These are phyloP conservation scores for Helminthosporium solani DNA, from an alignment of 2,329 filamentous ascomycete genomes.

Conservation along the genomic window DNA sequence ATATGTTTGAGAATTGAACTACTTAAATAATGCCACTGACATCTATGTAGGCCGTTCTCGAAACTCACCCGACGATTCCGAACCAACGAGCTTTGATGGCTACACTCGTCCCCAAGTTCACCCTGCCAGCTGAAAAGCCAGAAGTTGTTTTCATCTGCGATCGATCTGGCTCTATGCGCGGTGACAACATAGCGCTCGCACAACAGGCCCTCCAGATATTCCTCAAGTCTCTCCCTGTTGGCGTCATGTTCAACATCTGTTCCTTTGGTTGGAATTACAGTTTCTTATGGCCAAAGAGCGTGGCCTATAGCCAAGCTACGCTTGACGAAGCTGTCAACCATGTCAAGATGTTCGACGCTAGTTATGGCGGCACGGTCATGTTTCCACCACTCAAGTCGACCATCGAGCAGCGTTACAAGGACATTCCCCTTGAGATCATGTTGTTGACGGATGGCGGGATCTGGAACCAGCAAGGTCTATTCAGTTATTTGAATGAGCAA, in stretches of 20 bases:
- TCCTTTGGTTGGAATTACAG: conserved; percentile 58
- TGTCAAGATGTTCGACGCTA: conserved; percentile 45
- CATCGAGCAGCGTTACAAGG: conserved; percentile 48
- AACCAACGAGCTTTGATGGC: conserved; percentile 68
- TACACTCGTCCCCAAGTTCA: conserved; percentile 69
- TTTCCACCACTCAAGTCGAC: conserved; percentile 49
- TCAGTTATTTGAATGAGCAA: conserved; percentile 50
- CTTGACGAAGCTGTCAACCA: conserved; percentile 48
- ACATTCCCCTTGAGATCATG: conserved; percentile 55
- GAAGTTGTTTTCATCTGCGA: conserved; percentile 75
- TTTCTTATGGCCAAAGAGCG: conserved; percentile 53
- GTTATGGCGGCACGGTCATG: conserved; percentile 59
- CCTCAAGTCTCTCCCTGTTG: conserved; percentile 64
- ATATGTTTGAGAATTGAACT: not conserved
- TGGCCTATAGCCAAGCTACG: conserved; percentile 49
- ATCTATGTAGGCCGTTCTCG: conserved; percentile 56
- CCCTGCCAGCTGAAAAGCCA: conserved; percentile 55
- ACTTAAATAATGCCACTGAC: not conserved
- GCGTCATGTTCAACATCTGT: conserved; percentile 69
- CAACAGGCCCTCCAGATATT: conserved; percentile 61
- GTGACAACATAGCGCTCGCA: conserved; percentile 54
- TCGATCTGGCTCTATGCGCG: conserved; percentile 66
- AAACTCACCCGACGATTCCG: conserved; percentile 62
- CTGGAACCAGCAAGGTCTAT: conserved; percentile 51
- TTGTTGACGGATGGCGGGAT: conserved; percentile 60